These are phyloP conservation scores for Starmerella scarabaei DNA, from an alignment of 805 yeast genomes.

Conservation along the genomic window DNA sequence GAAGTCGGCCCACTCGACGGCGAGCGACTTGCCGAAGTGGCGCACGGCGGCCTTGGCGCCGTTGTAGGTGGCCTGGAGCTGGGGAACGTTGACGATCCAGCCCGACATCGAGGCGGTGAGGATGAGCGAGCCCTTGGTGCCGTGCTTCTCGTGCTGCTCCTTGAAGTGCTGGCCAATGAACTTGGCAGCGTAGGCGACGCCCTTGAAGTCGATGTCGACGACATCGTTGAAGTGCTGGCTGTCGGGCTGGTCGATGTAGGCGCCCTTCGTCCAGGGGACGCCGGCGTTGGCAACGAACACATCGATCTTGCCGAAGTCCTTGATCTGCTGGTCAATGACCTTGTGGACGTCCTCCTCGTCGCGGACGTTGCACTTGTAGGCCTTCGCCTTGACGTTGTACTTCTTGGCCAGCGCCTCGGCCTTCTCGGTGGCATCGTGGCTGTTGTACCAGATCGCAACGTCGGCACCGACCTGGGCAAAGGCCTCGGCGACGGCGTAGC, in stretches of 20 bases:
- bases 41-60: slow-evolving; percentile 75
- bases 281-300: slow-evolving; percentile 86
- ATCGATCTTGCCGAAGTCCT: slow-evolving; percentile 71
- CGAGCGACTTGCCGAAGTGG: slow-evolving; percentile 64
- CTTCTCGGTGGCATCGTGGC: slow-evolving; percentile 49
- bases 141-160: slow-evolving; percentile 32
- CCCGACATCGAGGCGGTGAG: slow-evolving; percentile 87
- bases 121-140: slow-evolving; percentile 60
- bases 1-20: slow-evolving; percentile 80
- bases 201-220: slow-evolving; percentile 62
- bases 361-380: slow-evolving; percentile 50
- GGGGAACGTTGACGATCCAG: slow-evolving; percentile 76
- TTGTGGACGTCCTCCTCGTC: slow-evolving; percentile 38
- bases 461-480: slow-evolving; percentile 82
- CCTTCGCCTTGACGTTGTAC: slow-evolving; percentile 49
- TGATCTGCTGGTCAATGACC: slow-evolving; percentile 38
- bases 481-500: slow-evolving; percentile 68
- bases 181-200: slow-evolving; percentile 70
- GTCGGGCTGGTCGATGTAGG: slow-evolving; percentile 37
- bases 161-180: slow-evolving; percentile 59
- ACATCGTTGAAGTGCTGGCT: slow-evolving; percentile 57
- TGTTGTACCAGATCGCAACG: slow-evolving; percentile 56
- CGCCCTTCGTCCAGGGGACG: slow-evolving; percentile 64
- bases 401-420: slow-evolving; percentile 43
- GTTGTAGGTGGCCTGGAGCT: slow-evolving; percentile 73